Base-by-base conservation (phyloP, 2,329 filamentous ascomycete species). In the Trichoderma gracile region DNA sequence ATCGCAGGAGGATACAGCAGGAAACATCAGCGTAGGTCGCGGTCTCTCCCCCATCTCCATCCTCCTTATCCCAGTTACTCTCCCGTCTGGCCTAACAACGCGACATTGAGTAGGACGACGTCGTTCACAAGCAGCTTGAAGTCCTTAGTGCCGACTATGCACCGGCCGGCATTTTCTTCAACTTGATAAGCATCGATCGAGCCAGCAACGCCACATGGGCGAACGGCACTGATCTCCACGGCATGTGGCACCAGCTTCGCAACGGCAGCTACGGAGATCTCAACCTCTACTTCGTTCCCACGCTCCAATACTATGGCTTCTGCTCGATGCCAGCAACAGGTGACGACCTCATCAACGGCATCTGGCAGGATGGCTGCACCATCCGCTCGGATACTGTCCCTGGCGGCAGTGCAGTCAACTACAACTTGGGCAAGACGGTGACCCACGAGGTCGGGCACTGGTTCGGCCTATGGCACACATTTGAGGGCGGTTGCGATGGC, bases 191-290 rank as follows among this genome's bases (percentile, higher is more conserved):
- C 66, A 79, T 73, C 45, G 76, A 78, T 64, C 77, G 73, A 67
- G 80, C 80, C 43, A 69, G 81, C 70, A 81, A 84, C 73, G 54
- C 70, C 23, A 72, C 70, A 65, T 84, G 81, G 81, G 77, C 79
- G 25, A 78, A 75, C 49, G 52, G 78, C 67, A 64, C 65, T 23
- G 67, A 70, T 57, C 76, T 80, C 69, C 67, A 74, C 40, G 70
- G 68, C 33, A 82, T 82, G 79, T 54, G 61, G 47, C 10, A 21
- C 9, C 8, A 30, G 17, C 42, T 82, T 49, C 77, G 78, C 66
- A 76, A 78, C 71, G 77, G 77, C 61, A 72, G 65, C 55, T 78
- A 78, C 68, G 46, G 69, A 3, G 73, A 78, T 64, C 75, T 82
- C 33, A 82, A 82, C 73, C 27, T 82, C 46, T 82, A 81, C 75